Percentiles rank a stretch among this genome's conserved stretches.
Evolutionary conservation across 2,329 filamentous ascomycete species (phyloP).

Genomic region (Microdochium nivale): DNA sequence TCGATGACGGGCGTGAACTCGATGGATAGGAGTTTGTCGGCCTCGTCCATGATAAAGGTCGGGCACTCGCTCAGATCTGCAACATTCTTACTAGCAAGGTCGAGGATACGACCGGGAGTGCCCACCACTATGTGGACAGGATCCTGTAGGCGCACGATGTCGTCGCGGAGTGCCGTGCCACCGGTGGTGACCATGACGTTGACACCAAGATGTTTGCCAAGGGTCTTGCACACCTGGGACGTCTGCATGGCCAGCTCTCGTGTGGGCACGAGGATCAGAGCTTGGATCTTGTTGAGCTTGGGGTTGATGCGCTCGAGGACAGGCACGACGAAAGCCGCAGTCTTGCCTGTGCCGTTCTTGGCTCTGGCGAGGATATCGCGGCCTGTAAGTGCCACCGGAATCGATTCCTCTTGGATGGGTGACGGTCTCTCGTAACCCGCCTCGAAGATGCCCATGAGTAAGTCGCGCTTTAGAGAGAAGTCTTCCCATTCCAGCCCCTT

Average conservation of each 20-base stretch:
- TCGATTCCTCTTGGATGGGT: slow-evolving; percentile 98
- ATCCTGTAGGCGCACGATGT: slow-evolving; percentile 91
- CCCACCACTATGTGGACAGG: slow-evolving; percentile 96
- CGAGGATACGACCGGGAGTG: slow-evolving; percentile 91
- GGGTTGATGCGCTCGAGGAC: slow-evolving; percentile 93
- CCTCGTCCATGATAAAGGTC: slow-evolving; percentile 99
- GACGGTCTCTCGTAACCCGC: slow-evolving; percentile 98
- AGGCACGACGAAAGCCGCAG: slow-evolving; percentile 94
- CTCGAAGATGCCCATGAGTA: slow-evolving; percentile 99
- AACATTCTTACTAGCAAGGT: slow-evolving; percentile 92
- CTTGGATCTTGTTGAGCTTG: slow-evolving; percentile 93
- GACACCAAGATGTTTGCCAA: slow-evolving; percentile 92
- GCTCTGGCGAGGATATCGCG: slow-evolving; percentile 92
- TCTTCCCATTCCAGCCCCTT: slow-evolving; percentile 98
- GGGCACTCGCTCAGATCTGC: slow-evolving; percentile 93
- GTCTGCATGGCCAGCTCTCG: slow-evolving; percentile 96
- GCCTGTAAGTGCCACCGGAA: slow-evolving; percentile 90
- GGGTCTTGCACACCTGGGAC: slow-evolving; percentile 96
- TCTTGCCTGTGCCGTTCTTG: slow-evolving; percentile 98
- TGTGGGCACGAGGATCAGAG: slow-evolving; percentile 91
- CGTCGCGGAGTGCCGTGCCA: slow-evolving; percentile 88
- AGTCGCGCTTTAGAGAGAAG: slow-evolving; percentile 86
- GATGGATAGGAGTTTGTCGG: slow-evolving; percentile 91
- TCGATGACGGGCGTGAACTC: slow-evolving; percentile 98
- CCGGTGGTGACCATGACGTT: slow-evolving; percentile 99